These are phyloP conservation scores for Trichoderma reesei DNA, from an alignment of 495 filamentous ascomycete species.

Conservation along the genomic window DNA sequence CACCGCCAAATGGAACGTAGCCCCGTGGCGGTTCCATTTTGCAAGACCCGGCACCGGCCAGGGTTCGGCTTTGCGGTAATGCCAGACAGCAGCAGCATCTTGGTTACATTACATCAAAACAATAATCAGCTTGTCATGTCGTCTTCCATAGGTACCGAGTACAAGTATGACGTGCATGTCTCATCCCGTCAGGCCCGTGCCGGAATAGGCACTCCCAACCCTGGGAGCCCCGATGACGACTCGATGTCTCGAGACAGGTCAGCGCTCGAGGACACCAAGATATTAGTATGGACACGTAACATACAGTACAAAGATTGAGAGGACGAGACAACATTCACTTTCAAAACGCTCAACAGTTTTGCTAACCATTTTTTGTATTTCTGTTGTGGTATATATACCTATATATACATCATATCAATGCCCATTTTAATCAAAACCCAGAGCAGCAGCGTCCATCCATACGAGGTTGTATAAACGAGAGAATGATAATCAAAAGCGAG, in stretches of 20 bases:
- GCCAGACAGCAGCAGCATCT: no score
- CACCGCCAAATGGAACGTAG: no score
- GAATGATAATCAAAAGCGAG: slow-evolving; percentile 3
- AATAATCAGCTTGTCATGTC: no score
- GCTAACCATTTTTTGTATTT: not conserved
- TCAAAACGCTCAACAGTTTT: not conserved
- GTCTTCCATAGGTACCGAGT: not conserved
- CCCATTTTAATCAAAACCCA: not conserved
- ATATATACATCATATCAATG: slow-evolving; percentile 4
- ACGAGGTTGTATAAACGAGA: not conserved
- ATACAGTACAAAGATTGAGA: no score
- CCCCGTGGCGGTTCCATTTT: no score
- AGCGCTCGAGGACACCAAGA: no score
- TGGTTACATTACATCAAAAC: no score
- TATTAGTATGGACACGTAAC: no score
- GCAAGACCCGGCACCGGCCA: no score
- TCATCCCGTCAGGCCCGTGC: not conserved
- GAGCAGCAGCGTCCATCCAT: not conserved
- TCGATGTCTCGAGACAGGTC: no score
- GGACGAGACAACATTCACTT: not conserved
- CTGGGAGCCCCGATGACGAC: not conserved
- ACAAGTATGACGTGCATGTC: not conserved
- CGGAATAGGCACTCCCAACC: not conserved
- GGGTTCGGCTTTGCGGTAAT: no score
- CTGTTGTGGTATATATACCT: not conserved